Evolutionary conservation across 202 grass and related monocot species (phyloP).

Genomic region (Bolboschoenoplectus hybrid): DNA sequence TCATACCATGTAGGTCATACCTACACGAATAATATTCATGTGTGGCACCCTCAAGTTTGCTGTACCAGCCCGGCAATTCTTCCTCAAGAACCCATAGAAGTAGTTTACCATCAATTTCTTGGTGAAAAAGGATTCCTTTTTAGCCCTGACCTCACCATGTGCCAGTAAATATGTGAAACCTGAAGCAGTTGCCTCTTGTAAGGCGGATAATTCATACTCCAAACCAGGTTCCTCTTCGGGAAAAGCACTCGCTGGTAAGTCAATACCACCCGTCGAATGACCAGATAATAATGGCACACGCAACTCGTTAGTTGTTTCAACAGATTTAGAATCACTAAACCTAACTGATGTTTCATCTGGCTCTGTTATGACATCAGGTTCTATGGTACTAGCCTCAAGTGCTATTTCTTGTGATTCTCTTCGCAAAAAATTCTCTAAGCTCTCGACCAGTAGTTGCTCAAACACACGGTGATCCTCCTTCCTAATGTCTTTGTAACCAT

Average conservation of each 20-base stretch:
- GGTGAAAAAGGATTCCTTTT: conserved; percentile 83
- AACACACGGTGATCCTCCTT: conserved; percentile 85
- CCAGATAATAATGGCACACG: conserved; percentile 42
- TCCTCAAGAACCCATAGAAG: conserved; percentile 91
- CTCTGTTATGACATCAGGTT: conserved; percentile 43
- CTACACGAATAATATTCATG: conserved; percentile 88
- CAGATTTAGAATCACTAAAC: conserved; percentile 37
- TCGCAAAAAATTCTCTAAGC: conserved; percentile 84
- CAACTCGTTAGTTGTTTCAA: conserved; percentile 53
- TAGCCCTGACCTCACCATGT: conserved; percentile 83
- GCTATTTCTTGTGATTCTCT: conserved; percentile 77
- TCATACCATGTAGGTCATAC: conserved; percentile 99
- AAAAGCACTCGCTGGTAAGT: conserved; percentile 56
- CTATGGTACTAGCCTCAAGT: conserved; percentile 56
- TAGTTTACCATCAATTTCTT: conserved; percentile 97
- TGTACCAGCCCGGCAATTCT: conserved; percentile 94
- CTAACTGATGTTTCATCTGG: conserved; percentile 54
- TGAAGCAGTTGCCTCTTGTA: conserved; percentile 88
- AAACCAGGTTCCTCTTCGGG: conserved; percentile 76
- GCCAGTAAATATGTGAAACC: conserved; percentile 95
- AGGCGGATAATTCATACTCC: conserved; percentile 80
- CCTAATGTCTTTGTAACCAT: conserved; percentile 94
- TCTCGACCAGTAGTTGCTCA: conserved; percentile 78
- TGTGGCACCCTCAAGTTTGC: conserved; percentile 86
- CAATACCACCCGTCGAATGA: conserved; percentile 31